These are phyloP conservation scores for Nothophytophthora sp. DNA, from an alignment of 352 stramenopile species.

Conservation along the genomic window DNA sequence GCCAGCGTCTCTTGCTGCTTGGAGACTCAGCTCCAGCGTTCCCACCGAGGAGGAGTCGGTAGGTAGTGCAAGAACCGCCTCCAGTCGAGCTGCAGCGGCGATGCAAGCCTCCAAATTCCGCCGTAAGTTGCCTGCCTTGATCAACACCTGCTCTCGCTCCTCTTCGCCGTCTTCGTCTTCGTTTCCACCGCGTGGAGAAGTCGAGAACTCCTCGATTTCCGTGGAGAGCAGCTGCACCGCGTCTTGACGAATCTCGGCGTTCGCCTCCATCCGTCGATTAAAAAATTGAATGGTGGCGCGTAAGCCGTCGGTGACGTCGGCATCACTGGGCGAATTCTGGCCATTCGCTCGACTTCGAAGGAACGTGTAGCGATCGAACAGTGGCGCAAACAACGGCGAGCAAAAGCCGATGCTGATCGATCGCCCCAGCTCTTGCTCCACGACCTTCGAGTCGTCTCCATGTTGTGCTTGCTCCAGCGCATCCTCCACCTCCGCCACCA, in stretches of 20 bases:
- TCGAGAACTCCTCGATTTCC: conserved; percentile 56
- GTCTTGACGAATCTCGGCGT: conserved; percentile 65
- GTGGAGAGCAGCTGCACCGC: conserved; percentile 48
- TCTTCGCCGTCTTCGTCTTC: conserved; percentile 28
- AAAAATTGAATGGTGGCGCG: conserved; percentile 62
- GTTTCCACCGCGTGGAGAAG: conserved; percentile 18
- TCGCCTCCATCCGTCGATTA: conserved; percentile 40
- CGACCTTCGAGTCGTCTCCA: conserved; percentile 26
- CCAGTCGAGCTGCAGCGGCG: conserved; percentile 41
- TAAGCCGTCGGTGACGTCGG: conserved; percentile 38
- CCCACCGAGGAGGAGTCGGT: conserved; percentile 44
- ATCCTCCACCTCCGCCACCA: conserved; percentile 47
- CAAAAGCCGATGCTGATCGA: conserved; percentile 66
- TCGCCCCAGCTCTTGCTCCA: conserved; percentile 54
- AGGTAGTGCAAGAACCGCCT: conserved; percentile 43
- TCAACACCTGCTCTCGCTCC: conserved; percentile 39
- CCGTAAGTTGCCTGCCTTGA: conserved; percentile 44
- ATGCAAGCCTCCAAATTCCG: conserved; percentile 53
- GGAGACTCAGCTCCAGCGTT: conserved; percentile 58
- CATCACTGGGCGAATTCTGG: conserved; percentile 6
- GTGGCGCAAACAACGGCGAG: conserved; percentile 36
- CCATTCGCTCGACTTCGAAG: conserved; percentile 25
- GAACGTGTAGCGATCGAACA: conserved; percentile 49
- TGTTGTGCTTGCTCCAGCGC: conserved; percentile 35
- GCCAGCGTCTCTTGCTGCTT: conserved; percentile 55